Conservation (phyloP, 78 protist species). For the Emiliania huxleyi region DNA sequence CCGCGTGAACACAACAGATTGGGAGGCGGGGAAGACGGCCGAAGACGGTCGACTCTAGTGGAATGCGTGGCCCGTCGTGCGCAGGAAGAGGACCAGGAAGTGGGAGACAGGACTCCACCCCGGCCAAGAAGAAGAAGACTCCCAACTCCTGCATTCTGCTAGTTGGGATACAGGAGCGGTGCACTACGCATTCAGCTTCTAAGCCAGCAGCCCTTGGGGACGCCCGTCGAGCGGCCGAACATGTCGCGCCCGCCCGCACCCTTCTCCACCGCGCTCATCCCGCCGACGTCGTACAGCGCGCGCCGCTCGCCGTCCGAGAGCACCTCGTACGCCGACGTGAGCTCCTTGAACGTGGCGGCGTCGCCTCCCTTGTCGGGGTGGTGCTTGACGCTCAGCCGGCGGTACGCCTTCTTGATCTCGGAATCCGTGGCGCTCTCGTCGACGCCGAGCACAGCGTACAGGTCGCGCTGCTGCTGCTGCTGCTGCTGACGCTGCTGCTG, state of each 20-base stretch:
- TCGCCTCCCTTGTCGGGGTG: conserved; percentile 90
- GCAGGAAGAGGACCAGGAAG: no score
- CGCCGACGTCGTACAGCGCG: conserved; percentile 84
- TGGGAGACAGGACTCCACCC: no score
- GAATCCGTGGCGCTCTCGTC: conserved; percentile 33
- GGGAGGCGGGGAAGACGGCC: no score
- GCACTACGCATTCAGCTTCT: no score
- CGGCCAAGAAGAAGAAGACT: no score
- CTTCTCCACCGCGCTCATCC: conserved; percentile 80
- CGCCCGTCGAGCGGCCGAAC: not conserved
- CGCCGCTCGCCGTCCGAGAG: conserved; percentile 84
- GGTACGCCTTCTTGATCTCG: conserved; percentile 58
- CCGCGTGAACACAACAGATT: no score
- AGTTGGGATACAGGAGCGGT: no score
- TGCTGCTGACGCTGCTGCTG: not conserved
- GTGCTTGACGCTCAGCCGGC: conserved; percentile 84
- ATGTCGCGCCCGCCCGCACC: conserved; percentile 59
- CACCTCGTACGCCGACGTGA: conserved; percentile 90
- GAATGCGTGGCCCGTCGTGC: no score
- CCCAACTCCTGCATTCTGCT: no score
- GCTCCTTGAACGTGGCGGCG: conserved; percentile 78
- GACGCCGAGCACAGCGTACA: conserved; percentile 62
- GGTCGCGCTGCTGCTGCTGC: not conserved
- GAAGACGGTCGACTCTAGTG: no score
- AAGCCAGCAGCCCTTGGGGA: no score